Base-by-base conservation (phyloP, 352 stramenopile genomes). In the Phytopythium delawarense region DNA sequence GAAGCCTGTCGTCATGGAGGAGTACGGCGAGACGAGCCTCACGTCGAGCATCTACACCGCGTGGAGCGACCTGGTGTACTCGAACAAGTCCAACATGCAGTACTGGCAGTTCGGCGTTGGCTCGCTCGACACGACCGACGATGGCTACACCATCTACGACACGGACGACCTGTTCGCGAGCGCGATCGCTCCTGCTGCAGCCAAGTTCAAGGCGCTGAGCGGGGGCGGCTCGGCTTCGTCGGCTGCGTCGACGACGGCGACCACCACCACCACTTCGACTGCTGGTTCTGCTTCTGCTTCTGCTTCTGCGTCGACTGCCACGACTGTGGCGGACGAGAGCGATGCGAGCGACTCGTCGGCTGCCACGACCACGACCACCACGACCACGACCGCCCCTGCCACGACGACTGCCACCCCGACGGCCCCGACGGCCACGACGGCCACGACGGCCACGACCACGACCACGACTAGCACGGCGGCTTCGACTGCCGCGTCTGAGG, bases 101-200 rank as follows among this genome's bases (percentile, higher is more conserved):
- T 75, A 75, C 65, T 75, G 69, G 69, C 69, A 75, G 59, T 75
- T 75, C 40, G 69, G 69, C 45, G 56, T 75, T 25, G 65, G 65
- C 42, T 75, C 69, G 12, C 61, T 75, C 11, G 64, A 52, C 53
- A 59, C 64, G 54, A 70, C 64, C n/a, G 55, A 70, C 40, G 64
- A 70, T 18, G 64, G 64, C 16, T 66, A 66, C 64, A 70, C 64
- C n/a, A 66, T 70, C 59, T 70, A 62, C 55, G 64, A 70, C 44
- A 63, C 57, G 30, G 64, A 70, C 42, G 39, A 12, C 23, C 50
- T 70, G 30, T 70, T 70, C 59, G 56, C 64, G 48, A 64, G 59
- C 4, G 64, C 64, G 30, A 70, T 70, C 23, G 53, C 64, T 16
- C 64, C 59, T 8, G 64, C 49, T 7, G 64, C 64, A 21, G 59